phyloP scores from a whole-genome alignment of 1,139 yeast genomes.

The Taphrina betulina region DNA sequence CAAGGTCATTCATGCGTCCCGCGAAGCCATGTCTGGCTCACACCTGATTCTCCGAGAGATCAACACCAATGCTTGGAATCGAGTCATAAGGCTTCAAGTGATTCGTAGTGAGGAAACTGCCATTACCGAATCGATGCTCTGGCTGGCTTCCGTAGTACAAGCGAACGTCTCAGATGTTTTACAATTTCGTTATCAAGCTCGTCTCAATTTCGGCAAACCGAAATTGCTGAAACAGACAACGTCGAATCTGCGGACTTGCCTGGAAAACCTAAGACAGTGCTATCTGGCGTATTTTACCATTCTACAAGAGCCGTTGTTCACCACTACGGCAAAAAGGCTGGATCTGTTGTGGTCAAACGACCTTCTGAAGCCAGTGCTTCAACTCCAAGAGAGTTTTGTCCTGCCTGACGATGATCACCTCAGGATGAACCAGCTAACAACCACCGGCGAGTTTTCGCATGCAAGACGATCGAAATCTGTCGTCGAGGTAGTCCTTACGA shows the following conservation, averaged over 20 bases:
- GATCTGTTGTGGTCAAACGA: constrained; percentile 13
- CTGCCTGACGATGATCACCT: too few relatives aligned
- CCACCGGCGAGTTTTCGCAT: neutral
- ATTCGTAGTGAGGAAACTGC: constrained; percentile 5
- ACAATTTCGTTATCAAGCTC: constrained; percentile 13
- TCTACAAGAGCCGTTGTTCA: neutral
- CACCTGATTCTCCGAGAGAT: constrained; percentile 20
- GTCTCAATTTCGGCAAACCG: neutral
- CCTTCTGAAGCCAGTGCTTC: constrained; percentile 1
- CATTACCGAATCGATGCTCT: neutral
- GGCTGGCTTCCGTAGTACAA: constrained; percentile 9
- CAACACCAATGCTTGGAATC: constrained; percentile 21
- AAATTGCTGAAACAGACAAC: neutral
- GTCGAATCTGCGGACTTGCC: constrained; percentile 11
- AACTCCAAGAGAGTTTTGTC: constrained; percentile 12
- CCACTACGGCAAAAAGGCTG: constrained; percentile 2
- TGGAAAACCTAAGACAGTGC: neutral
- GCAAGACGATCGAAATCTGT: too few relatives aligned
- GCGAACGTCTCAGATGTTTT: constrained; percentile 20
- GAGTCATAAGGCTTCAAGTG: constrained; percentile 7
- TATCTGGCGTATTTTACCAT: neutral
- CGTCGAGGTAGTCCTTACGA: neutral
- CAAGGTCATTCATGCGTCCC: constrained; percentile 10
- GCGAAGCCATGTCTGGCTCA: constrained; percentile 10
- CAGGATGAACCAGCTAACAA: neutral